Conservation (phyloP, 352 stramenopile genomes). For the Phytopythium montanum region DNA sequence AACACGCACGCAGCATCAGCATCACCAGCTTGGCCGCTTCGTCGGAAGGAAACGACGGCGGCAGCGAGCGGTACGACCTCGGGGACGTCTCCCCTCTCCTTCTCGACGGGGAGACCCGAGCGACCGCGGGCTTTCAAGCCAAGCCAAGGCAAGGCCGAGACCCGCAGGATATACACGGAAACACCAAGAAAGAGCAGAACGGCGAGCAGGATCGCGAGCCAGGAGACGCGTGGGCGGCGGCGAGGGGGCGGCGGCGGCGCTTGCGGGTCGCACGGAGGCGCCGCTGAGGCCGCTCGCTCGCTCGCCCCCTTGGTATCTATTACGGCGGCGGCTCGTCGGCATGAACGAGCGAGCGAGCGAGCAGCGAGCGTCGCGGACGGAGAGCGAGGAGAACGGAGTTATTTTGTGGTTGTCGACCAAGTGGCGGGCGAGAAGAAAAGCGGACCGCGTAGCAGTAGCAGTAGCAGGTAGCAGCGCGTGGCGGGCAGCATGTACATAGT, state of each 20-base stretch:
- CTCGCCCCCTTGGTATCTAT: constrained; percentile 2
- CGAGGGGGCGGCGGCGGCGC: constrained; percentile 2
- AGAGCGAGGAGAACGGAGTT: background rate
- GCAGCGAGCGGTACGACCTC: constrained; percentile 1
- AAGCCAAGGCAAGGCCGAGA: too few species aligned
- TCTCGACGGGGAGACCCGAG: background rate
- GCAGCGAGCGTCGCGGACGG: background rate
- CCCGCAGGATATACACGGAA: background rate
- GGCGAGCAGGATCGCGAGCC: background rate
- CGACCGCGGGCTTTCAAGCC: background rate
- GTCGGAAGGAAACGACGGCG: constrained; percentile 3
- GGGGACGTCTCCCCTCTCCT: background rate
- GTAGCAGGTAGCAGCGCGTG: constrained; percentile 3
- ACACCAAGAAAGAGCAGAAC: background rate
- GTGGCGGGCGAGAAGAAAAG: background rate
- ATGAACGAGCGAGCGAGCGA: background rate
- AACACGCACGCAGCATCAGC: background rate
- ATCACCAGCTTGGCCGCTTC: background rate
- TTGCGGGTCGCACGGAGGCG: constrained; percentile 1
- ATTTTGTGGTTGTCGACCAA: background rate
- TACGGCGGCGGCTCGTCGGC: background rate
- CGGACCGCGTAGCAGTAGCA: background rate
- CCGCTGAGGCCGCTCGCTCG: background rate
- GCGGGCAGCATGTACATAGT: constrained; percentile 11
- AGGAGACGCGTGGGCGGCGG: background rate